Base-by-base conservation (phyloP, 345 rosid genomes). In the Camelina laxa region DNA sequence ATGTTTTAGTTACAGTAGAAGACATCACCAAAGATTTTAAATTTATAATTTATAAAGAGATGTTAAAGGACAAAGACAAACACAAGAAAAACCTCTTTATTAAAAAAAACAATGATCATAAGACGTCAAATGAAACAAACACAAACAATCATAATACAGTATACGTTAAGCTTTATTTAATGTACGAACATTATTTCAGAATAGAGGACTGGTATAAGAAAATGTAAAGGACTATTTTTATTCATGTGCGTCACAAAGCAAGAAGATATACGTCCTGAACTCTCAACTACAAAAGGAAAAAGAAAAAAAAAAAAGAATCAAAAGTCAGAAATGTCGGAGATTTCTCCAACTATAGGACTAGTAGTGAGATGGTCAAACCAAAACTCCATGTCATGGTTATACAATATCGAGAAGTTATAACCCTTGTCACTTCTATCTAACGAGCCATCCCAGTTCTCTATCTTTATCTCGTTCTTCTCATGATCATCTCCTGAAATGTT, bases 301-400 rank as follows among this genome's bases (percentile, higher is more conserved):
- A 49, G 53, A 3, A 27, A 58, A 8, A 12, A 13, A 24, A 45
- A 62, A 41, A 69, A n/a, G n/a, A 65, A 11, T 77, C 54, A 65
- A 65, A 76, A 54, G 27, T 71, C 68, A 58, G 60, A 57, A 49
- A 69, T 62, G 42, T 76, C 70, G 24, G 58, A 68, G 22, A 44
- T 44, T 21, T 70, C 71, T 55, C 54, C 75, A 56, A 39, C 58
- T 36, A 15, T 48, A 36, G 33, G n/a, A 70, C 24, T 24, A 70
- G 12, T 63, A 64, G 74, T 69, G 56, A 70, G 60, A 64, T 70
- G 60, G 2, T 70, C 76, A 58, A 71, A 77, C 76, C 76, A 77
- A 77, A 22, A 48, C 56, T 77, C 67, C 56, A 48, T 57, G 60
- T 77, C 72, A 71, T 70, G 50, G 30, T 65, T 69, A 69, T 42